Conservation (phyloP, 148 eudicot genomes). For the Rhododendron ovatum region DNA sequence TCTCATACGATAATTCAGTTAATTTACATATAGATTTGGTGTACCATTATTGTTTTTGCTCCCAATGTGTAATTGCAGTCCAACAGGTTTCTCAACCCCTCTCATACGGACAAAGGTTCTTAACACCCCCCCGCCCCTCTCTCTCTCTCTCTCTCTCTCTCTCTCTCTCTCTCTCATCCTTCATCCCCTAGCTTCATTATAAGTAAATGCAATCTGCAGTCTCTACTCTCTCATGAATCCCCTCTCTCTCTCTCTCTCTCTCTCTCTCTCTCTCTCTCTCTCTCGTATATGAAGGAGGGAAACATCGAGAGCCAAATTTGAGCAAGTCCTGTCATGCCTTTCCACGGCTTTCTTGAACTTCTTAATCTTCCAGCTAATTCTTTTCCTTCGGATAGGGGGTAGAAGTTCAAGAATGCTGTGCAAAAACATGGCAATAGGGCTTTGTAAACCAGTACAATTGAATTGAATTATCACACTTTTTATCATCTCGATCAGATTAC, state of each 20-base stretch:
- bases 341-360: conserved; percentile 7
- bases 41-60: too few relatives aligned
- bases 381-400: neutral
- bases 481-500: neutral
- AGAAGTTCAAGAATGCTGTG: neutral
- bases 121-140: too few relatives aligned
- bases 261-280: neutral
- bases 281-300: neutral
- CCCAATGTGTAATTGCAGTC: too few relatives aligned
- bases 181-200: neutral
- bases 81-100: neutral
- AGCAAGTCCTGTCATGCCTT: neutral
- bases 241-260: neutral
- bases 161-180: neutral
- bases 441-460: neutral
- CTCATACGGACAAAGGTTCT: too few relatives aligned
- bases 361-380: neutral
- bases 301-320: neutral
- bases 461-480: neutral
- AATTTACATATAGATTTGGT: too few relatives aligned
- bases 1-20: too few relatives aligned
- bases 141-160: too few relatives aligned
- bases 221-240: neutral
- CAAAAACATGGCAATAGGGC: neutral
- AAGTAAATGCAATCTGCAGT: neutral